A percentile compares a stretch with the other conserved stretches of the same genome.
Conservation (phyloP, 1,139 yeast genomes). For the Pichia sp. region DNA sequence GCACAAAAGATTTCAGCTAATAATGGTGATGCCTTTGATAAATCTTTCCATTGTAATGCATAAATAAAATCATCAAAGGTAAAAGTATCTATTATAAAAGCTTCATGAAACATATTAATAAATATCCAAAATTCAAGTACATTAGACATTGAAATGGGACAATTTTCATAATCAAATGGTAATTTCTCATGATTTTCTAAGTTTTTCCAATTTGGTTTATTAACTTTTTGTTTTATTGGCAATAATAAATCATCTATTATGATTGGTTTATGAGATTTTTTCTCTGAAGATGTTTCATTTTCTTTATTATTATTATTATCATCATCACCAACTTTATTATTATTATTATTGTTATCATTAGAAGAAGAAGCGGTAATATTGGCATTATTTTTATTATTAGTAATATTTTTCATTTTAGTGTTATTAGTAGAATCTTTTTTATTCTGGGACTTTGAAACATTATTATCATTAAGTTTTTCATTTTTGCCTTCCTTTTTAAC, state of each 20-base stretch:
- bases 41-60: conserved; percentile 53
- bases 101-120: conserved; percentile 61
- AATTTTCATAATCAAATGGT: conserved; percentile 4
- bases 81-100: conserved; percentile 60
- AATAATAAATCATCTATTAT: conserved; percentile 27
- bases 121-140: conserved; percentile 72
- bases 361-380: too few relatives aligned
- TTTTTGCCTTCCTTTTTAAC: neutral
- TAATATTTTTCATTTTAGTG: too few relatives aligned
- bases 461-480: neutral
- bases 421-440: too few relatives aligned
- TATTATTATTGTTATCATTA: neutral
- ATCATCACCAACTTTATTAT: neutral
- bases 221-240: conserved; percentile 21
- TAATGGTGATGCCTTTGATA: conserved; percentile 45
- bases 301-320: neutral
- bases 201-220: conserved; percentile 23
- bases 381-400: too few relatives aligned
- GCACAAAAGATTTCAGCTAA: conserved; percentile 73
- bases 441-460: too few relatives aligned
- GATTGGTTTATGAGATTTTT: conserved; percentile 12
- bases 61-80: conserved; percentile 75
- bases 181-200: conserved; percentile 19
- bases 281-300: conserved; percentile 3
- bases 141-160: conserved; percentile 29